phyloP scores from a whole-genome alignment of 805 yeast genomes.

The Lipomyces sp. region DNA sequence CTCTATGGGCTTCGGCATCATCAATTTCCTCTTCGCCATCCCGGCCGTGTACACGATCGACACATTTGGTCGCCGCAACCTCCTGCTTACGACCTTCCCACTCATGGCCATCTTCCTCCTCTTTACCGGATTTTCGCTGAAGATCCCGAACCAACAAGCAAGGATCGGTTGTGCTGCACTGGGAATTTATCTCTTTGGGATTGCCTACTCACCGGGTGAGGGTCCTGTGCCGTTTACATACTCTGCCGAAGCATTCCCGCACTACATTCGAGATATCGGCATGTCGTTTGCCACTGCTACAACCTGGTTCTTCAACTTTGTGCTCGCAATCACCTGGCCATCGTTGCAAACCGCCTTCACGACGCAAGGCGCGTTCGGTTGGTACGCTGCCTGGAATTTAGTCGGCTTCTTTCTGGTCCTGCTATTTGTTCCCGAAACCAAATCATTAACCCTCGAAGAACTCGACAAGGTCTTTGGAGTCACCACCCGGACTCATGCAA shows the following conservation, averaged over 20 bases:
- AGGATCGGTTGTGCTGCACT: constrained; percentile 69
- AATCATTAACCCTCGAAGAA: constrained; percentile 64
- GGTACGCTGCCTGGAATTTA: constrained; percentile 85
- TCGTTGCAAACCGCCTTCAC: constrained; percentile 66
- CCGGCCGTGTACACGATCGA: constrained; percentile 85
- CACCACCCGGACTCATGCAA: constrained; percentile 27
- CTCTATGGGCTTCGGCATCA: constrained; percentile 84
- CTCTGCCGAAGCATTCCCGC: constrained; percentile 82
- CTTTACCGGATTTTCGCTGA: constrained; percentile 64
- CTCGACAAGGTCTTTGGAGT: constrained; percentile 48
- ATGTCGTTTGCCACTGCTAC: constrained; percentile 77
- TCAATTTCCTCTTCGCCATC: constrained; percentile 77
- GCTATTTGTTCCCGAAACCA: constrained; percentile 66
- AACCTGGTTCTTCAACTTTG: constrained; percentile 59
- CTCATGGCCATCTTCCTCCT: constrained; percentile 61
- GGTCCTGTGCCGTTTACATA: constrained; percentile 92
- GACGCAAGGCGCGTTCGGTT: constrained; percentile 86
- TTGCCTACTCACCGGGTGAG: constrained; percentile 80
- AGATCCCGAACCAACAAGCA: constrained; percentile 57
- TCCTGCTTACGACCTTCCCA: constrained; percentile 64
- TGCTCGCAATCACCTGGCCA: constrained; percentile 80
- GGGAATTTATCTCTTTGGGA: constrained; percentile 75
- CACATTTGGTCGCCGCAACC: constrained; percentile 69
- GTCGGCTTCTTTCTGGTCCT: constrained; percentile 64
- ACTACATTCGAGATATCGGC: constrained; percentile 78